Evolutionary conservation across 1,139 yeast species (phyloP).

Genomic region (Debaryomyces subglobosus): DNA sequence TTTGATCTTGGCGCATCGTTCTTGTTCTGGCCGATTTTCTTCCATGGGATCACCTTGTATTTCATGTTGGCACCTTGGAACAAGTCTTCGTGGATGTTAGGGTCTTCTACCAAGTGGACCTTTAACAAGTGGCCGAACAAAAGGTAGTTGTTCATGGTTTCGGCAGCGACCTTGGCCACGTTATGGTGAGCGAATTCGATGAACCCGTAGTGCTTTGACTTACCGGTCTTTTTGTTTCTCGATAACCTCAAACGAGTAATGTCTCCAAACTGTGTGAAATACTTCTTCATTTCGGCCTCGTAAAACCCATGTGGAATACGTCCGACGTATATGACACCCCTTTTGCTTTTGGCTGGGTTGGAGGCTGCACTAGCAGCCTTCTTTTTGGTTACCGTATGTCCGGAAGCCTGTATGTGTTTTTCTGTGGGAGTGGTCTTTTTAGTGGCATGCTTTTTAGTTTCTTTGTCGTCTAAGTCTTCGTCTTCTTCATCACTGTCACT

Average conservation of each 20-base stretch:
- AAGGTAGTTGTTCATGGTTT: slow-evolving; percentile 93
- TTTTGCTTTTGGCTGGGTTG: slow-evolving; percentile 25
- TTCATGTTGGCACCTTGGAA: slow-evolving; percentile 58
- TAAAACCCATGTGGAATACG: slow-evolving; percentile 92
- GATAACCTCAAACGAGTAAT: slow-evolving; percentile 78
- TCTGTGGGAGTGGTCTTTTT: neutral
- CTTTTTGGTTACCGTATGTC: slow-evolving; percentile 9
- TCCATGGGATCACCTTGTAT: slow-evolving; percentile 67
- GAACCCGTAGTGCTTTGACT: slow-evolving; percentile 91
- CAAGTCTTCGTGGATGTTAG: slow-evolving; percentile 49
- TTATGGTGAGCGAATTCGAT: slow-evolving; percentile 74
- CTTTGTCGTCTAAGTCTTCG: slow-evolving; percentile 21
- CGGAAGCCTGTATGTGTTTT: slow-evolving; percentile 3
- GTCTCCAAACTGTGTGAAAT: slow-evolving; percentile 89
- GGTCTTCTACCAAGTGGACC: slow-evolving; percentile 57
- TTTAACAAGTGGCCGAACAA: slow-evolving; percentile 81
- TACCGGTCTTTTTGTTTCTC: slow-evolving; percentile 88
- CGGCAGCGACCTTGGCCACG: slow-evolving; percentile 88
- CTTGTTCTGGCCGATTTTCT: slow-evolving; percentile 53
- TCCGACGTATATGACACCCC: slow-evolving; percentile 84
- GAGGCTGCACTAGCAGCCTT: slow-evolving; percentile 14
- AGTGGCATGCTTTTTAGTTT: neutral
- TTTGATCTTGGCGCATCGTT: slow-evolving; percentile 59
- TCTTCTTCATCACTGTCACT: slow-evolving; percentile 20
- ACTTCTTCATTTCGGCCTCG: slow-evolving; percentile 76